phyloP scores from a whole-genome alignment of 352 stramenopile genomes.

The Pythium sukuiense region DNA sequence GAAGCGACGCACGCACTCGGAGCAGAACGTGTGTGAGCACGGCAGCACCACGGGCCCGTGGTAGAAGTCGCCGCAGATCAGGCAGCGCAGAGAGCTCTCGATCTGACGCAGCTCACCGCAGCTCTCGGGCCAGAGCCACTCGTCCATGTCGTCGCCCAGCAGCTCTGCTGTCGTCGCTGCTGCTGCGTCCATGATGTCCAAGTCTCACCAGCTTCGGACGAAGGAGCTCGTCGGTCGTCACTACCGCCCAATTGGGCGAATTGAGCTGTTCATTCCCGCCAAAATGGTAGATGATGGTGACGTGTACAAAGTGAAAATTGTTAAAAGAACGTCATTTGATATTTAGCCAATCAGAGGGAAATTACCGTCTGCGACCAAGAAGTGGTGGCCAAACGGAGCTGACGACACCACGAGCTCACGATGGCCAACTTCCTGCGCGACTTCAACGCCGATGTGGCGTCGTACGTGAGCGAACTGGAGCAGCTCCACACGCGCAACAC shows the following conservation, averaged over 20 bases:
- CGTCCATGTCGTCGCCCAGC: constrained; percentile 43
- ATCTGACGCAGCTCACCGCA: constrained; percentile 65
- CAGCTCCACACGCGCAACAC: constrained; percentile 57
- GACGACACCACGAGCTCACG: not conserved
- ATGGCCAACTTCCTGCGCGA: constrained; percentile 61
- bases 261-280: constrained; percentile 27
- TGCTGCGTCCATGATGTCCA: constrained; percentile 9
- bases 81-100: constrained; percentile 72
- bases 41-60: constrained; percentile 76
- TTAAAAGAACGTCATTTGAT: not conserved
- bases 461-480: constrained; percentile 61
- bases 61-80: constrained; percentile 86
- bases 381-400: constrained; percentile 5
- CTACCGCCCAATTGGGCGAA: constrained; percentile 1
- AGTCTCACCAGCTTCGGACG: not conserved
- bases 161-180: constrained; percentile 11
- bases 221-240: not conserved
- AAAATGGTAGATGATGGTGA: constrained; percentile 17
- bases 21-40: constrained; percentile 85
- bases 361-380: constrained; percentile 1
- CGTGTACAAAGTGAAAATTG: constrained; percentile 16
- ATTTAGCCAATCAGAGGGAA: constrained; percentile 25
- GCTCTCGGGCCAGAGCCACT: constrained; percentile 75
- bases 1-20: constrained; percentile 78
- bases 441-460: constrained; percentile 54